A percentile compares a stretch with the other conserved stretches of the same genome.
phyloP scores from a whole-genome alignment of 2,329 filamentous ascomycete genomes.

The Calonectria hongkongensis region DNA sequence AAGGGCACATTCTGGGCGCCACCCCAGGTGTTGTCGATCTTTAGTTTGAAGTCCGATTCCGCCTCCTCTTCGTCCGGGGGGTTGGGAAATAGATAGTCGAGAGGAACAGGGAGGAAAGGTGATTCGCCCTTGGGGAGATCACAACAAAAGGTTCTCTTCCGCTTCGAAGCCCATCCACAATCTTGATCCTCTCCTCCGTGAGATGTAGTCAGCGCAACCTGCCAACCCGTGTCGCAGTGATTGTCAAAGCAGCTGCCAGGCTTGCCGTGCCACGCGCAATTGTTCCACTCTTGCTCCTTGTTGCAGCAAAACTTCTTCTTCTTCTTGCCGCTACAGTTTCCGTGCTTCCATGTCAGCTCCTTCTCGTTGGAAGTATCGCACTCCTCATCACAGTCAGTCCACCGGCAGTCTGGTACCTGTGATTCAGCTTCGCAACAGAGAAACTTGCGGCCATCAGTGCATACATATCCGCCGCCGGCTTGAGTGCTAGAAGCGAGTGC shows the following conservation, averaged over 20 bases:
- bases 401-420: conserved; percentile 1
- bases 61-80: background rate
- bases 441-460: conserved; percentile 6
- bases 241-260: background rate
- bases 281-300: background rate
- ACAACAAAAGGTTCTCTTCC: background rate
- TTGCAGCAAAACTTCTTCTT: background rate
- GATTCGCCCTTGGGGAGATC: background rate
- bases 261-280: background rate
- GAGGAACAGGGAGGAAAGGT: background rate
- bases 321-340: background rate
- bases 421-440: background rate
- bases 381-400: background rate
- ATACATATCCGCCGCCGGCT: conserved; percentile 1
- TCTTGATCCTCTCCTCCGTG: background rate
- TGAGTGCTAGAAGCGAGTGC: conserved; percentile 1
- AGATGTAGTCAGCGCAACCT: background rate
- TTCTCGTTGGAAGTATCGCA: background rate
- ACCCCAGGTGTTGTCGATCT: conserved; percentile 3
- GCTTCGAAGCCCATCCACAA: background rate
- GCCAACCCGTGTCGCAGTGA: conserved; percentile 8
- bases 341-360: background rate
- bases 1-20: background rate
- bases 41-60: background rate
- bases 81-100: background rate